Percentiles rank a stretch among this genome's conserved stretches.
These are phyloP conservation scores for Kodamaea nitidulidarum DNA, from an alignment of 805 yeast species.

Conservation along the genomic window DNA sequence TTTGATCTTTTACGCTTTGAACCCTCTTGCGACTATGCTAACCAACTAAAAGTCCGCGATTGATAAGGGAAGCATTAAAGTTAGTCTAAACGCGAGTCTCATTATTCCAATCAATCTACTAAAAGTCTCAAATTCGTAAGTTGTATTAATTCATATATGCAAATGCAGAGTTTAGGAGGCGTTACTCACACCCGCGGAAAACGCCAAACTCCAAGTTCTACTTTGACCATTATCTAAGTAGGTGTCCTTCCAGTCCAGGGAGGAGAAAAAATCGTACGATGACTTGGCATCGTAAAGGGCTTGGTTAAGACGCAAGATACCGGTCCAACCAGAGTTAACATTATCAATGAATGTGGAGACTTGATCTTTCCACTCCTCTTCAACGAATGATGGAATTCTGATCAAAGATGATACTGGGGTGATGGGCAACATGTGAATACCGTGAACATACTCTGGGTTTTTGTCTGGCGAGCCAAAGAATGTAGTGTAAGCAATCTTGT, in stretches of 20 bases:
- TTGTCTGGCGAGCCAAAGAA: constrained; percentile 18
- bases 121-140: too few relatives aligned
- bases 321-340: constrained; percentile 62
- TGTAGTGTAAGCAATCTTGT: constrained; percentile 22
- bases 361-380: constrained; percentile 22
- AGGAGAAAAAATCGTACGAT: constrained; percentile 42
- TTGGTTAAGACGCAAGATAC: constrained; percentile 44
- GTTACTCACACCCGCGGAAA: constrained; percentile 46
- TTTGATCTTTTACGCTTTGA: too few relatives aligned
- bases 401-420: constrained; percentile 22
- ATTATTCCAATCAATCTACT: too few relatives aligned
- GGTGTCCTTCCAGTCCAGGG: constrained; percentile 22
- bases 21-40: too few relatives aligned
- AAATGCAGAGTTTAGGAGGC: constrained; percentile 11
- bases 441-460: constrained; percentile 21
- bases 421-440: constrained; percentile 25
- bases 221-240: constrained; percentile 62
- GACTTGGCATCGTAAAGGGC: constrained; percentile 41
- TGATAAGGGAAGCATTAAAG: too few relatives aligned
- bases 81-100: too few relatives aligned
- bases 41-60: too few relatives aligned
- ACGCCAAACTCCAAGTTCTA: constrained; percentile 59
- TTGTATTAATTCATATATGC: background rate
- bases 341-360: constrained; percentile 29
- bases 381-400: constrained; percentile 17